phyloP scores from a whole-genome alignment of 78 protist genomes.

The Dictyostelium discoideum region DNA sequence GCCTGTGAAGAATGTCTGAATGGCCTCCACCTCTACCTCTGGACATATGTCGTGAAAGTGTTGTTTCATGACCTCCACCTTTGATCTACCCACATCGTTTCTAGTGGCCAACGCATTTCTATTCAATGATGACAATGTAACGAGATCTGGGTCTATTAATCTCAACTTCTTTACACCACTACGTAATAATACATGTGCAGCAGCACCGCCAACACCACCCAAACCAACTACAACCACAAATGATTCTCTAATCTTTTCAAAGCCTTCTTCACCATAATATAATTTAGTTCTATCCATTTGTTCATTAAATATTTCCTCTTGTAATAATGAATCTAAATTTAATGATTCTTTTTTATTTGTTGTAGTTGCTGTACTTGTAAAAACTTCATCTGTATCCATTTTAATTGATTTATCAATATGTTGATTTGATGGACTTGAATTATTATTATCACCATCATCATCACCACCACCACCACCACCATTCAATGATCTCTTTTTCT shows the following conservation, averaged over 20 bases:
- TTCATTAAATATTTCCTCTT: slow-evolving; percentile 52
- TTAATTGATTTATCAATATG: not conserved
- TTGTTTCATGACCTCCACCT: slow-evolving; percentile 41
- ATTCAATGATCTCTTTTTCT: not conserved
- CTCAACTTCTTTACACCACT: slow-evolving; percentile 84
- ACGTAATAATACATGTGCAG: slow-evolving; percentile 73
- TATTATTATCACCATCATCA: not conserved
- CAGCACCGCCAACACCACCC: slow-evolving; percentile 86
- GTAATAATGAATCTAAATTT: not conserved
- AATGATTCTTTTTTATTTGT: not conserved
- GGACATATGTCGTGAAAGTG: slow-evolving; percentile 60
- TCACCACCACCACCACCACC: not conserved
- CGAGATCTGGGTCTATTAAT: slow-evolving; percentile 85
- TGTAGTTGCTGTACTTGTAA: not conserved
- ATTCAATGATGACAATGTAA: slow-evolving; percentile 86
- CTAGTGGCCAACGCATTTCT: slow-evolving; percentile 81
- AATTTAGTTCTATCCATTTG: slow-evolving; percentile 75
- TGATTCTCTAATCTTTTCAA: slow-evolving; percentile 41
- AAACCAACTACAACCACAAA: slow-evolving; percentile 82
- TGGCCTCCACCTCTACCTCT: slow-evolving; percentile 60
- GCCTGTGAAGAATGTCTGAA: slow-evolving; percentile 43
- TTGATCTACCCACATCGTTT: slow-evolving; percentile 86
- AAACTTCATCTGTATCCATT: slow-evolving; percentile 8
- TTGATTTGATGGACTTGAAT: not conserved
- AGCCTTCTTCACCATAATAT: slow-evolving; percentile 81